A percentile compares a stretch with the other conserved stretches of the same genome.
Conservation (phyloP, 2,329 filamentous ascomycete genomes). For the Fusarium lateritium region DNA sequence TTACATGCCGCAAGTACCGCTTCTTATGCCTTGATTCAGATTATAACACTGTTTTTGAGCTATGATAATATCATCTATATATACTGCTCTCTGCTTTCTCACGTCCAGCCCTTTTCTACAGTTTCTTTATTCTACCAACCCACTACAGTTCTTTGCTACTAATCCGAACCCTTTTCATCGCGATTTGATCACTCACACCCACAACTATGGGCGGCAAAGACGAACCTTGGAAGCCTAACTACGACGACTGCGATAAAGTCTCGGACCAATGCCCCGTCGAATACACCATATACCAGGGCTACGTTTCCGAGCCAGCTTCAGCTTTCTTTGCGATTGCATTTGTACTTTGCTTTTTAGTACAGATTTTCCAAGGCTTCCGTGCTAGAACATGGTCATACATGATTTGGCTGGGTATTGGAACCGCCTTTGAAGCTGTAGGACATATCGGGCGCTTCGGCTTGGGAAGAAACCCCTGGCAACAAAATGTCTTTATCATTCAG, state of each 20-base stretch:
- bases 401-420: conserved; percentile 55
- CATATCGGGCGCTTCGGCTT: conserved; percentile 59
- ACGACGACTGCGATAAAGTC: conserved; percentile 40
- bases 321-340: conserved; percentile 55
- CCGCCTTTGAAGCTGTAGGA: conserved; percentile 58
- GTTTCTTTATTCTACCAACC: too few relatives aligned
- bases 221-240: conserved; percentile 20
- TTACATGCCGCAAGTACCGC: background rate
- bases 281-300: conserved; percentile 45
- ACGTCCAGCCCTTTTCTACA: background rate
- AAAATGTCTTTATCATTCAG: conserved; percentile 58
- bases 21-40: background rate
- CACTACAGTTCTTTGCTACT: too few relatives aligned
- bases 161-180: too few relatives aligned
- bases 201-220: conserved; percentile 21
- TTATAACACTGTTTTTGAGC: background rate
- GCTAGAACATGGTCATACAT: conserved; percentile 59
- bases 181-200: background rate
- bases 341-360: conserved; percentile 52
- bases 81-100: background rate
- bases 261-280: conserved; percentile 47
- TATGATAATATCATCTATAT: conserved; percentile 4
- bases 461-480: conserved; percentile 57
- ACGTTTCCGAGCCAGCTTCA: conserved; percentile 38
- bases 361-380: conserved; percentile 52